Conservation (phyloP, 805 yeast genomes). For the Metschnikowia continentalis region DNA sequence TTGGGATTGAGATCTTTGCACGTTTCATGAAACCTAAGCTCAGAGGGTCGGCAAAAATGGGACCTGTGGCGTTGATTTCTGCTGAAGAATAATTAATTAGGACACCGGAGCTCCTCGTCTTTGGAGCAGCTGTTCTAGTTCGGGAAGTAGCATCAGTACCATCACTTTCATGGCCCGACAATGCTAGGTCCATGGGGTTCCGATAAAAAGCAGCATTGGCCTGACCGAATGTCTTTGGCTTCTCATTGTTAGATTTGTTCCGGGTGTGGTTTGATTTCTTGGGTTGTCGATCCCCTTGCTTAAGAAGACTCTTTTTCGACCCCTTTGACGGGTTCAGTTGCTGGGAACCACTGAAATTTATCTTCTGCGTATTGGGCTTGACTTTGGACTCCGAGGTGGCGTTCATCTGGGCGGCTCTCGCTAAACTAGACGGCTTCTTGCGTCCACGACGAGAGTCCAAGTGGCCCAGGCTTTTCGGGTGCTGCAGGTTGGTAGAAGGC, state of each 20-base stretch:
- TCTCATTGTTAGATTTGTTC: neutral
- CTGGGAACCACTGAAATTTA: neutral
- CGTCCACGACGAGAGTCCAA: slow-evolving; percentile 2
- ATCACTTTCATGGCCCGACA: neutral
- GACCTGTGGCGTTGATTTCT: slow-evolving; percentile 24
- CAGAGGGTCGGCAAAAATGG: slow-evolving; percentile 27
- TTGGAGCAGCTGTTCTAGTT: neutral
- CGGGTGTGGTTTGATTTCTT: neutral
- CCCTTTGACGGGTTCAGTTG: neutral
- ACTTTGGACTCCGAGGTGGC: neutral
- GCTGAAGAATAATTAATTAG: neutral
- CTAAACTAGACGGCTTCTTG: slow-evolving; percentile 1
- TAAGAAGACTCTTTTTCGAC: neutral
- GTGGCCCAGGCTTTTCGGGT: neutral
- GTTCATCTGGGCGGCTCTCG: neutral
- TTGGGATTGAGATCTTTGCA: slow-evolving; percentile 7
- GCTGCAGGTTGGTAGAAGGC: neutral
- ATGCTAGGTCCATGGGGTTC: neutral
- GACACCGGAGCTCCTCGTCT: neutral
- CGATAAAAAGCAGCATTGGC: neutral
- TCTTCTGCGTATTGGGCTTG: neutral
- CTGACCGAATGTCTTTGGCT: neutral
- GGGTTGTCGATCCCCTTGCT: neutral
- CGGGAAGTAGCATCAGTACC: neutral
- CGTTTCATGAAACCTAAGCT: slow-evolving; percentile 25